Percentiles rank a stretch among this genome's conserved stretches.
Conservation (phyloP, 192 early-diverging fungal genomes). For the Backusella macrospora region DNA sequence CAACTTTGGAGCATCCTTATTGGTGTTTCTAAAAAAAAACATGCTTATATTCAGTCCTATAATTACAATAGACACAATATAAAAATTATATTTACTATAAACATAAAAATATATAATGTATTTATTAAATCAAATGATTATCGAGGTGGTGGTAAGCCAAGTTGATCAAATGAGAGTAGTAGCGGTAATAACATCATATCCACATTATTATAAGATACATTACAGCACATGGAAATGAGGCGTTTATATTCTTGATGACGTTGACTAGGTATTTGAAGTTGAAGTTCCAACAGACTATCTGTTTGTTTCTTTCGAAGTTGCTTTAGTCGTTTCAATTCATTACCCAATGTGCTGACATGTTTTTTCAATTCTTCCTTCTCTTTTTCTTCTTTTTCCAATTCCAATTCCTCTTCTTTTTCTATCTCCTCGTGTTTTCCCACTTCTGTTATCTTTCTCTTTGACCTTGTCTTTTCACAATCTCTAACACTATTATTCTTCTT, state of each 20-base stretch:
- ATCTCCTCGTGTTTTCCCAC: not conserved
- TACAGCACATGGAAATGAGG: conserved; percentile 67
- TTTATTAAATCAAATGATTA: not conserved
- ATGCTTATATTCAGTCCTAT: no score
- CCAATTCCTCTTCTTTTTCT: conserved; percentile 8
- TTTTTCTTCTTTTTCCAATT: conserved; percentile 4
- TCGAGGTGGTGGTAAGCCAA: not conserved
- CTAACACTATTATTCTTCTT: not conserved
- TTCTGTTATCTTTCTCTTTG: conserved; percentile 35
- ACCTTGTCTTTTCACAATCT: conserved; percentile 13
- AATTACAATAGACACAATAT: no score
- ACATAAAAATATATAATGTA: not conserved
- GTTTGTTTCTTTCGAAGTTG: conserved; percentile 35
- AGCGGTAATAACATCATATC: conserved; percentile 61
- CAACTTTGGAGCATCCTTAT: no score
- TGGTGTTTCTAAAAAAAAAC: no score
- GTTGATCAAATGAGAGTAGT: conserved; percentile 59
- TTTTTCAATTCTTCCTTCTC: conserved; percentile 37
- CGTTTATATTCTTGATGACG: conserved; percentile 64
- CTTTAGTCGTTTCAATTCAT: conserved; percentile 20
- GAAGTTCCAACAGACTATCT: conserved; percentile 48
- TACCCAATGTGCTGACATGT: conserved; percentile 12
- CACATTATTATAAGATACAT: conserved; percentile 63
- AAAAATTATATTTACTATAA: no score
- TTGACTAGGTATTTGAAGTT: conserved; percentile 40